Evolutionary conservation across 495 filamentous ascomycete species (phyloP).

Genomic region (Aspergillus carlsbadensis): DNA sequence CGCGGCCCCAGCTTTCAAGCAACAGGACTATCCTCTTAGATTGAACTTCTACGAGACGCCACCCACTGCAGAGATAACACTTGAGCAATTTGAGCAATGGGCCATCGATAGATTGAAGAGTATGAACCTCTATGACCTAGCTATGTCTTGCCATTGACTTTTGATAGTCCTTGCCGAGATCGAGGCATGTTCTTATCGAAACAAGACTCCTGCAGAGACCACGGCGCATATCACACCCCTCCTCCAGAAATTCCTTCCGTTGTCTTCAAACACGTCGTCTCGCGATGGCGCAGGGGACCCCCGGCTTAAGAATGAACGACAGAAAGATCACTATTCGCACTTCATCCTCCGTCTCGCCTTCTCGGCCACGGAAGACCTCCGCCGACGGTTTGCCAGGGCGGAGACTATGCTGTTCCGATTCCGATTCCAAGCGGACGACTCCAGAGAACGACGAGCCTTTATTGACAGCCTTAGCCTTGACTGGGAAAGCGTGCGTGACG

Average conservation of each 20-base stretch:
- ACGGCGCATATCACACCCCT: slow-evolving; percentile 73
- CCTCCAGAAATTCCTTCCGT: slow-evolving; percentile 81
- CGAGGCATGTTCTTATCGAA: slow-evolving; percentile 94
- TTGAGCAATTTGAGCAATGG: slow-evolving; percentile 99
- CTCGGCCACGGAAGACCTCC: slow-evolving; percentile 83
- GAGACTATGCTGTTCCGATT: slow-evolving; percentile 87
- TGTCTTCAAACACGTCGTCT: slow-evolving; percentile 71
- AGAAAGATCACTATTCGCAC: slow-evolving; percentile 97
- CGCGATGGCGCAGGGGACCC: slow-evolving; percentile 45
- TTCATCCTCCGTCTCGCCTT: slow-evolving; percentile 97
- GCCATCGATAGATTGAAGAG: slow-evolving; percentile 88
- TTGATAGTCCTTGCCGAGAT: slow-evolving; percentile 84
- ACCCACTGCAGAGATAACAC: slow-evolving; percentile 89
- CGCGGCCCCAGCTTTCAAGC: slow-evolving; percentile 65
- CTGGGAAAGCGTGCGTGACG: slow-evolving; percentile 76
- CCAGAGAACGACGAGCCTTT: slow-evolving; percentile 68
- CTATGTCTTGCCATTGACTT: slow-evolving; percentile 1
- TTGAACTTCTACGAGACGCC: slow-evolving; percentile 90
- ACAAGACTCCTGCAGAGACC: slow-evolving; percentile 77
- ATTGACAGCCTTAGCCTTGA: slow-evolving; percentile 74
- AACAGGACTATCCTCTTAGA: slow-evolving; percentile 75
- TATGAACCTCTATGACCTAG: slow-evolving; percentile 32
- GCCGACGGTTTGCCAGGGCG: slow-evolving; percentile 81
- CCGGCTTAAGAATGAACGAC: slow-evolving; percentile 68
- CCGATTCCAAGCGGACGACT: slow-evolving; percentile 70